Evolutionary conservation across 1,139 yeast species (phyloP).

Genomic region (Scheffersomyces cryptocercus): DNA sequence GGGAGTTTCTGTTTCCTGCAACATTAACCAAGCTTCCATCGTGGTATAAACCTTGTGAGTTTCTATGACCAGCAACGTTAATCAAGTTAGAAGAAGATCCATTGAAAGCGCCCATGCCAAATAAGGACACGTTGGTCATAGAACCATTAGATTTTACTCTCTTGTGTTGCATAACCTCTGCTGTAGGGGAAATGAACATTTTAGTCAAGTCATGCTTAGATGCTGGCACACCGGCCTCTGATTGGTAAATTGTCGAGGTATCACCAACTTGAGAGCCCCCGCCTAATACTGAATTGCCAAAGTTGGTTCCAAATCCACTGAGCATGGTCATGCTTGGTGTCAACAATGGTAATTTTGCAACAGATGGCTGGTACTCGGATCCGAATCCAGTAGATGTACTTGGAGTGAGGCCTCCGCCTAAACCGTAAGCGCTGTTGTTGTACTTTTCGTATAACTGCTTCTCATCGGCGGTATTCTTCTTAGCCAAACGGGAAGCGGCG

Average conservation of each 20-base stretch:
- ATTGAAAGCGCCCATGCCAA: constrained; percentile 17
- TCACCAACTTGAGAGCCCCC: constrained; percentile 37
- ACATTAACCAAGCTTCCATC: constrained; percentile 17
- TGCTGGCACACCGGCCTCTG: constrained; percentile 36
- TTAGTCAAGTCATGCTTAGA: constrained; percentile 45
- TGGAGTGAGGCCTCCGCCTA: constrained; percentile 17
- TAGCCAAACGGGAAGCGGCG: constrained; percentile 41
- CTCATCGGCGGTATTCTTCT: constrained; percentile 32
- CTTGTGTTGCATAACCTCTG: constrained; percentile 62
- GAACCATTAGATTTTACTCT: constrained; percentile 31
- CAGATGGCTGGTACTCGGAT: constrained; percentile 24
- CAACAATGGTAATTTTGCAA: constrained; percentile 41
- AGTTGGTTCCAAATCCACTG: constrained; percentile 14
- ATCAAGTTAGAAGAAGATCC: constrained; percentile 27
- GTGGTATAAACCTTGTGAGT: constrained; percentile 32
- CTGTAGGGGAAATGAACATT: constrained; percentile 79
- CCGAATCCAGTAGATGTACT: constrained; percentile 17
- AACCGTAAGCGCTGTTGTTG: constrained; percentile 39
- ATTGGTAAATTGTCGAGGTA: constrained; percentile 37
- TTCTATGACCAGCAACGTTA: constrained; percentile 14
- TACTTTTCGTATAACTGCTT: constrained; percentile 40
- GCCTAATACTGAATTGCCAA: constrained; percentile 5
- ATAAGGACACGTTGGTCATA: constrained; percentile 23
- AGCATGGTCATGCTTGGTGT: constrained; percentile 23
- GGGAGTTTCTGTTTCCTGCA: constrained; percentile 4